Percentiles rank a stretch among this genome's conserved stretches.
Conservation (phyloP, 169 alveolate species). For the Plasmodium gonderi region DNA sequence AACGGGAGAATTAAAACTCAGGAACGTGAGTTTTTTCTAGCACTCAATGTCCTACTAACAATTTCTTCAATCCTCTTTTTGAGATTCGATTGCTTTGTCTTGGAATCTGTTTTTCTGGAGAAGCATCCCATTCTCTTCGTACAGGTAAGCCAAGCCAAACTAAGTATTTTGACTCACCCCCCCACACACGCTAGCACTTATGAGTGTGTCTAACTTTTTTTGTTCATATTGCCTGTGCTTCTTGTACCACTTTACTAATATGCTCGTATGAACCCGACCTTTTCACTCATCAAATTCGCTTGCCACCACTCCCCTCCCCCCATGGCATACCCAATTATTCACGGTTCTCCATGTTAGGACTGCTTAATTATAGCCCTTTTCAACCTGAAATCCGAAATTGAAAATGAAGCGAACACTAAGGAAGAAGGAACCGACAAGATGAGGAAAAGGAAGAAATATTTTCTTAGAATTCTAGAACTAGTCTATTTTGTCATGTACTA, state of each 20-base stretch:
- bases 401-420: neutral
- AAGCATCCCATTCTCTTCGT: slow-evolving; percentile 15
- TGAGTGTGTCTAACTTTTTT: no score
- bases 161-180: no score
- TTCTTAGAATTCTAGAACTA: slow-evolving; percentile 12
- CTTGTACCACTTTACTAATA: no score
- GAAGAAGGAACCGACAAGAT: slow-evolving; percentile 13
- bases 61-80: slow-evolving; percentile 56
- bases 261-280: no score
- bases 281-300: neutral
- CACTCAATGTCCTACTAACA: slow-evolving; percentile 28
- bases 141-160: slow-evolving; percentile 10
- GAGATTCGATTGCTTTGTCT: slow-evolving; percentile 27
- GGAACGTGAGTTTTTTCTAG: slow-evolving; percentile 14
- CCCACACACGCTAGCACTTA: no score
- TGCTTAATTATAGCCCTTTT: slow-evolving; percentile 35
- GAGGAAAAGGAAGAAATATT: slow-evolving; percentile 32
- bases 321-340: neutral
- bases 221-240: no score
- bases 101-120: neutral
- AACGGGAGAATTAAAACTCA: slow-evolving; percentile 8
- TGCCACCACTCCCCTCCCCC: neutral
- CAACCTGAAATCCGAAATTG: slow-evolving; percentile 21
- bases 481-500: slow-evolving; percentile 52
- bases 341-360: slow-evolving; percentile 1